Conservation (phyloP, 441 rosid genomes). For the Codiaeum variegatum region DNA sequence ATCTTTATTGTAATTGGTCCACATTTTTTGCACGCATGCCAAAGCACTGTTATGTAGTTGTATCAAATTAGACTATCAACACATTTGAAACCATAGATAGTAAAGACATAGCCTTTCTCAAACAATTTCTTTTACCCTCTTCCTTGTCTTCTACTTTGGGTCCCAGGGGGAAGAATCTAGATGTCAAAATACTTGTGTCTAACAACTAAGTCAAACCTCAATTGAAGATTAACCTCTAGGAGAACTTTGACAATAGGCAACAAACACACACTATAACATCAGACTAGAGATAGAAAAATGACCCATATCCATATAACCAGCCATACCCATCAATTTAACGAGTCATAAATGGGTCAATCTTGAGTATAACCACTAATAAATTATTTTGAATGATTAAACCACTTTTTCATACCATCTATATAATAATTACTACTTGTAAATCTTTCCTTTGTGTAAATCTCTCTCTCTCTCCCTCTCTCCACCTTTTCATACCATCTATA, state of each 20-base stretch:
- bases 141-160: not conserved
- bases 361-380: too few species aligned
- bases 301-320: too few species aligned
- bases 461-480: too few species aligned
- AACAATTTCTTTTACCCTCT: not conserved
- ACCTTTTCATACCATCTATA: too few species aligned
- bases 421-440: too few species aligned
- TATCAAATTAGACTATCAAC: not conserved
- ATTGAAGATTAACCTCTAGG: not conserved
- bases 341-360: too few species aligned
- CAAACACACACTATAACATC: too few species aligned
- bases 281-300: too few species aligned
- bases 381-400: too few species aligned
- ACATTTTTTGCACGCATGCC: not conserved
- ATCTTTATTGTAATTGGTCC: not conserved
- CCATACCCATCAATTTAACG: too few species aligned
- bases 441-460: too few species aligned
- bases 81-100: not conserved
- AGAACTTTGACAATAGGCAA: slow-evolving; percentile 9
- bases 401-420: too few species aligned
- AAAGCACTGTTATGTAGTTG: not conserved
- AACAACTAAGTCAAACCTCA: not conserved
- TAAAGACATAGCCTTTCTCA: not conserved
- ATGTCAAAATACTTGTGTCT: not conserved
- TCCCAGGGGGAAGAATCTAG: not conserved